Percentiles rank a stretch among this genome's conserved stretches.
These are phyloP conservation scores for Acanthamoeba rhysodes DNA, from an alignment of 208 protist species.

Conservation along the genomic window DNA sequence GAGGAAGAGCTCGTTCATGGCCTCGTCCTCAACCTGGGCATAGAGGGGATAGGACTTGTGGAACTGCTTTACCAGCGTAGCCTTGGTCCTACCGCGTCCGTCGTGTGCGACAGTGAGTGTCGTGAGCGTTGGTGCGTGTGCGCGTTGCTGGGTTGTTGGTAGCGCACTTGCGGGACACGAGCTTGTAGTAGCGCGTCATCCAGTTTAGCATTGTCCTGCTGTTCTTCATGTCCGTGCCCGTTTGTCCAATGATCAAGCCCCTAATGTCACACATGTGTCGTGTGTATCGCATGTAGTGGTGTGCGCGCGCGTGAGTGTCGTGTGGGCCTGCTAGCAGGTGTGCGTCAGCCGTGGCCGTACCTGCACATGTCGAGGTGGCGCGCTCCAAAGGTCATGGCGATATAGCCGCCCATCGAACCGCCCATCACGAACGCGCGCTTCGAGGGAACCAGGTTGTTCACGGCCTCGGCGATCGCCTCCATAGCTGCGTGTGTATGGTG, in stretches of 20 bases:
- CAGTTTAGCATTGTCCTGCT: constrained; percentile 51
- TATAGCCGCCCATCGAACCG: constrained; percentile 23
- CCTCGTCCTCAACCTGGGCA: constrained; percentile 16
- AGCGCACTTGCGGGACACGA: constrained; percentile 24
- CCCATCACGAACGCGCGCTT: constrained; percentile 24
- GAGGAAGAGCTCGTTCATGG: constrained; percentile 9
- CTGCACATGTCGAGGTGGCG: neutral
- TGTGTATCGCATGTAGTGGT: neutral
- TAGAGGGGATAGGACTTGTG: constrained; percentile 21
- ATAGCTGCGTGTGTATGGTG: neutral
- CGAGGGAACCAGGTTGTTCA: neutral
- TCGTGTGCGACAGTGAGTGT: neutral
- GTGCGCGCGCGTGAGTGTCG: neutral
- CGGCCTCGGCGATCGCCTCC: neutral
- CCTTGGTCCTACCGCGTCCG: neutral
- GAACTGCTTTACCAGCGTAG: neutral
- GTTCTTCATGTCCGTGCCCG: constrained; percentile 59
- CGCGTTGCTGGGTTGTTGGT: neutral
- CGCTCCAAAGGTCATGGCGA: constrained; percentile 30
- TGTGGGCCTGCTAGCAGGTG: neutral
- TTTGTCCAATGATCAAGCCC: constrained; percentile 13
- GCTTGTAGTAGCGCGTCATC: constrained; percentile 19
- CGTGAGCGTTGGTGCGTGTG: neutral
- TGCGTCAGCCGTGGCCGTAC: neutral
- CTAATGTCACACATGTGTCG: neutral